phyloP scores from a whole-genome alignment of 331 rosid species.

The Rhamnella rubrinervis region DNA sequence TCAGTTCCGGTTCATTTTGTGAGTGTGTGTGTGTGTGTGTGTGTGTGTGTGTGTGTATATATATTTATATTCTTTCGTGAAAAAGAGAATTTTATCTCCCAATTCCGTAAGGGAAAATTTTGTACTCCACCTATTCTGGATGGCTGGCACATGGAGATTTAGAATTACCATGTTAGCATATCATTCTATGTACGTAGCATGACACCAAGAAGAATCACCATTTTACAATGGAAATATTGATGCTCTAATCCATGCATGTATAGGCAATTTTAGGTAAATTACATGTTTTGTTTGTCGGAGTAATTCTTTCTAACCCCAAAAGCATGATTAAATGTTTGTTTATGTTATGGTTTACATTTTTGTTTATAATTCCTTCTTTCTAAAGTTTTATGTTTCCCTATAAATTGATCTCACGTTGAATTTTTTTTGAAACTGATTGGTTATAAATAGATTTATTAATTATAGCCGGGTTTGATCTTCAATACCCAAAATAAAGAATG shows the following conservation, averaged over 20 bases:
- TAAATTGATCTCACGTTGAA: no score
- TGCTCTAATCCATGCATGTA: constrained; percentile 7
- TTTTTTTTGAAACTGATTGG: no score
- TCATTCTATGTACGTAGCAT: not conserved
- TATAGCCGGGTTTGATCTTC: no score
- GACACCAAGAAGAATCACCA: not conserved
- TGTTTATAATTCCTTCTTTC: no score
- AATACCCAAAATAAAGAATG: no score
- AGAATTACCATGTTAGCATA: not conserved
- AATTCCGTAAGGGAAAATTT: not conserved
- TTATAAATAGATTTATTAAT: no score
- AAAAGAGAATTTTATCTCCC: not conserved
- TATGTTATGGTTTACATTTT: no score
- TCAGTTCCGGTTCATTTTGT: not conserved
- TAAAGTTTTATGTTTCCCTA: no score
- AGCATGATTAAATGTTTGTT: no score
- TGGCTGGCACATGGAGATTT: no score
- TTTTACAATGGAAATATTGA: constrained; percentile 7
- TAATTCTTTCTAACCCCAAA: not conserved
- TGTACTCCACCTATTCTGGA: not conserved
- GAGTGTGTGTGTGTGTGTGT: no score
- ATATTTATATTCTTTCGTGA: not conserved
- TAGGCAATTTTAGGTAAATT: constrained; percentile 21
- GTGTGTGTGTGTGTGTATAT: no score
- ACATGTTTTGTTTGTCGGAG: not conserved